These are phyloP conservation scores for Cercospora zeina DNA, from an alignment of 2,329 filamentous ascomycete species.

Conservation along the genomic window DNA sequence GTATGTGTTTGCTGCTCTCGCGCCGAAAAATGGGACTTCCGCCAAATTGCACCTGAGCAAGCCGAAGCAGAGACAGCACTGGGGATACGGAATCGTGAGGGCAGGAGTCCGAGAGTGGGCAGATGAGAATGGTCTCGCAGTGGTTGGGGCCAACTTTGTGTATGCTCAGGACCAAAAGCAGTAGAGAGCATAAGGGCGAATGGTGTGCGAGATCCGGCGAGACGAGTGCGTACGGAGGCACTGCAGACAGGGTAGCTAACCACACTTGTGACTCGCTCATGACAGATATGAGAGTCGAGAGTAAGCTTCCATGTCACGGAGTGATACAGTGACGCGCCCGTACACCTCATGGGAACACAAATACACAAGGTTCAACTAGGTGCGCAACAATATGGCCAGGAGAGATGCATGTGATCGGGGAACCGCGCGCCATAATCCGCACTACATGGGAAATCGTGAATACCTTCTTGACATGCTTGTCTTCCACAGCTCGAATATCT, in stretches of 20 bases:
- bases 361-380: background rate
- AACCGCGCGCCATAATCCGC: background rate
- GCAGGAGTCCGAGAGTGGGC: slow-evolving; percentile 56
- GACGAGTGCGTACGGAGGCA: too few species aligned
- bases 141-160: slow-evolving; percentile 52
- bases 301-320: too few species aligned
- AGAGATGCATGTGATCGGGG: background rate
- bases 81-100: slow-evolving; percentile 55
- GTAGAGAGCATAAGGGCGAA: slow-evolving; percentile 30
- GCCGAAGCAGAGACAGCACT: slow-evolving; percentile 55
- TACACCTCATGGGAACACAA: background rate
- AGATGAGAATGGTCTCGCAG: slow-evolving; percentile 49
- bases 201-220: background rate
- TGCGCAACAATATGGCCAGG: background rate
- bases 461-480: background rate
- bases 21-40: slow-evolving; percentile 48
- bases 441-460: slow-evolving; percentile 5
- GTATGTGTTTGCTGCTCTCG: slow-evolving; percentile 58
- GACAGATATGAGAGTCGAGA: background rate
- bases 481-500: background rate
- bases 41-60: slow-evolving; percentile 46
- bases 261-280: background rate
- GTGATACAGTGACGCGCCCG: too few species aligned
- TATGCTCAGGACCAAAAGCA: slow-evolving; percentile 54
- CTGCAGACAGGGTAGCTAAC: too few species aligned